These are phyloP conservation scores for Ceratobasidium sp. DNA, from an alignment of 1,284 basidiomycete species.

Conservation along the genomic window DNA sequence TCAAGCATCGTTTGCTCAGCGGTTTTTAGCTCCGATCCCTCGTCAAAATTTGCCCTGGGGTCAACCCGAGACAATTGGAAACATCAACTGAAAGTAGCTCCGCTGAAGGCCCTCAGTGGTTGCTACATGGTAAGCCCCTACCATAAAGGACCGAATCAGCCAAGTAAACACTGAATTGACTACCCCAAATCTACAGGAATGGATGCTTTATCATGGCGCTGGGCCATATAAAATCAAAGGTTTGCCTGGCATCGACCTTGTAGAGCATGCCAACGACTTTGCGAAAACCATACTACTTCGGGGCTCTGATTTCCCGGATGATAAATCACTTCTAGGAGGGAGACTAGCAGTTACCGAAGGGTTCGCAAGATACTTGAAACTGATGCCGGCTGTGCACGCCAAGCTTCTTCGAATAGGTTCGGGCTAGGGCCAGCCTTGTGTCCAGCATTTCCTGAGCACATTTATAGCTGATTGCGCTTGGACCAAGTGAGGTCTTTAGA, in stretches of 20 bases:
- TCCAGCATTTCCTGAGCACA: not conserved
- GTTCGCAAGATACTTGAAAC: not conserved
- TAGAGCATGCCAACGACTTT: slow-evolving; percentile 3
- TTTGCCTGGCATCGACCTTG: slow-evolving; percentile 14
- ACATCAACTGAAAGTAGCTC: not conserved
- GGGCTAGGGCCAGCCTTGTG: not conserved
- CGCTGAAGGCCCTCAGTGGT: not conserved
- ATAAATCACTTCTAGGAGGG: not conserved
- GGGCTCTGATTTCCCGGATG: not conserved
- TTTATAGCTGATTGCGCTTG: too few species aligned
- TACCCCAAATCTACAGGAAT: not conserved
- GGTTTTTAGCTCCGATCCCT: not conserved
- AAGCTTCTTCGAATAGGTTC: not conserved
- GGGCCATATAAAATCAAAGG: slow-evolving; percentile 1
- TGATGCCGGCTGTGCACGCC: slow-evolving; percentile 1
- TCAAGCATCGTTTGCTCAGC: not conserved
- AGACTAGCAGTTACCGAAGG: not conserved
- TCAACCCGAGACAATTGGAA: not conserved
- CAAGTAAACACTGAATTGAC: not conserved
- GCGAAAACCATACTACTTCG: not conserved
- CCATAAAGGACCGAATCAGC: not conserved
- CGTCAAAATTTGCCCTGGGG: too few species aligned
- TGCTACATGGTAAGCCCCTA: slow-evolving; percentile 24
- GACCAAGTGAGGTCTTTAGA: too few species aligned
- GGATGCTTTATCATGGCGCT: slow-evolving; percentile 19